phyloP scores from a whole-genome alignment of 1,284 basidiomycete species.

The Tylopilus orsonianus region DNA sequence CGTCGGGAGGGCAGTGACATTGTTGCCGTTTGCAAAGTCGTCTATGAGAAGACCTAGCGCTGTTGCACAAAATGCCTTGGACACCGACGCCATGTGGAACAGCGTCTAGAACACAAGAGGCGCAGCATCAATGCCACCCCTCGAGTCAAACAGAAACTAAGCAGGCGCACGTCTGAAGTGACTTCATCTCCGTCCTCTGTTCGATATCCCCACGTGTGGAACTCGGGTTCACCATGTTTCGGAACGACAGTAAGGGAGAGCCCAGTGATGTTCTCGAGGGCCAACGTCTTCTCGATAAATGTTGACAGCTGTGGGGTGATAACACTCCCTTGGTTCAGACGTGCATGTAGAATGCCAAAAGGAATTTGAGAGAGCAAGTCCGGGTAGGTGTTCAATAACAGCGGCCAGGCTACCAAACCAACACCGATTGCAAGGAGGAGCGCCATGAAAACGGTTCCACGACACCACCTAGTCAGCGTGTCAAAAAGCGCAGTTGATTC shows the following conservation, averaged over 20 bases:
- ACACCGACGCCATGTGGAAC: constrained; percentile 38
- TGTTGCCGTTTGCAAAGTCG: constrained; percentile 36
- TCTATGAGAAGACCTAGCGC: constrained; percentile 42
- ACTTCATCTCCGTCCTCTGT: constrained; percentile 25
- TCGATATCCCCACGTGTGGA: constrained; percentile 24
- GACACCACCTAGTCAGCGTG: background rate
- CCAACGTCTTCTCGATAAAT: constrained; percentile 20
- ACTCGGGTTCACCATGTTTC: constrained; percentile 20
- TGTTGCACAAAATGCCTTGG: constrained; percentile 41
- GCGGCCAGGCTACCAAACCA: constrained; percentile 14
- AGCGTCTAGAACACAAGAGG: constrained; percentile 32
- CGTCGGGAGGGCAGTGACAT: constrained; percentile 37
- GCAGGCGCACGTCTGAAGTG: constrained; percentile 18
- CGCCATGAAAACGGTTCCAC: constrained; percentile 8
- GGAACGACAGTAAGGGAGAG: constrained; percentile 24
- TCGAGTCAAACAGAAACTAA: too few relatives aligned
- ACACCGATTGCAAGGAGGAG: constrained; percentile 7
- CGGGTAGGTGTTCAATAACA: constrained; percentile 9
- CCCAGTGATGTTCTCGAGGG: constrained; percentile 23
- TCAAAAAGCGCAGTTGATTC: background rate
- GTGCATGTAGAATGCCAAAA: background rate
- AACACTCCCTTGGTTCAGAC: background rate
- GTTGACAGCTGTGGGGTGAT: constrained; percentile 20
- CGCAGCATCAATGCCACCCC: background rate
- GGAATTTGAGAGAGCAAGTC: constrained; percentile 1